Base-by-base conservation (phyloP, 1,284 basidiomycete genomes). In the Singerocomus rubriflavus region DNA sequence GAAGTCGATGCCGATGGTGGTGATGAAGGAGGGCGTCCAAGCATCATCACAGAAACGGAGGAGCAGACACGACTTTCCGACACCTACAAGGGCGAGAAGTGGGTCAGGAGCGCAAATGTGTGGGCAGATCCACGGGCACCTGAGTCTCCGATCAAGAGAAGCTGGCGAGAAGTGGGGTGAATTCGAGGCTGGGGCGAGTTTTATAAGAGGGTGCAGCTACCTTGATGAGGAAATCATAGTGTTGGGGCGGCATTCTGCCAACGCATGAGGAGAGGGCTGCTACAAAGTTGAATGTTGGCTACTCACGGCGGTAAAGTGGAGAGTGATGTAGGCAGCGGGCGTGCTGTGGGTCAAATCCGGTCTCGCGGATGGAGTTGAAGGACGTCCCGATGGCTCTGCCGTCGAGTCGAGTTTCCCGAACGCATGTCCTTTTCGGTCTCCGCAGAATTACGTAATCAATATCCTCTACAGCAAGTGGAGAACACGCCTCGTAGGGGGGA, bases 11-110 rank as follows among this genome's bases (percentile, higher is more conserved):
- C 94, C 97, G 70, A 99, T 99, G 45, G 96, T 99, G 44, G 96
- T 99, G 74, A 99, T 99, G 79, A 99, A 99, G 36, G 93, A 96
- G 29, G 96, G 96, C 32, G 97, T 99, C 96, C 96, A 99, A 57
- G 96, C 93, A 72, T 99, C 97, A 75, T 99, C 97, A 71, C 96
- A 99, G 84, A 99, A 99, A 58, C 97, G 91, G 53, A 99, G 83
- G 51, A 99, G 80, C 14, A 99, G 81, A 79, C 97, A 99, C 45
- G 96, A 99, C 77, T 99, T 99, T 61, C 97, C 97, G 62, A 99
- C 93, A 74, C 93, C 92, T 94, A 57, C 32, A 32, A 26, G 21
- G 21, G 21, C 21, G 17, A 38, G 17, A 9, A 9, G 32, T 52
- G 30, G 32, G 45, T 48, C 5, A 40, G 42, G 32, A 46, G 12